Percentiles rank a stretch among this genome's conserved stretches.
phyloP scores from a whole-genome alignment of 176 grass and related monocot species.

The Metroxylon sagu region DNA sequence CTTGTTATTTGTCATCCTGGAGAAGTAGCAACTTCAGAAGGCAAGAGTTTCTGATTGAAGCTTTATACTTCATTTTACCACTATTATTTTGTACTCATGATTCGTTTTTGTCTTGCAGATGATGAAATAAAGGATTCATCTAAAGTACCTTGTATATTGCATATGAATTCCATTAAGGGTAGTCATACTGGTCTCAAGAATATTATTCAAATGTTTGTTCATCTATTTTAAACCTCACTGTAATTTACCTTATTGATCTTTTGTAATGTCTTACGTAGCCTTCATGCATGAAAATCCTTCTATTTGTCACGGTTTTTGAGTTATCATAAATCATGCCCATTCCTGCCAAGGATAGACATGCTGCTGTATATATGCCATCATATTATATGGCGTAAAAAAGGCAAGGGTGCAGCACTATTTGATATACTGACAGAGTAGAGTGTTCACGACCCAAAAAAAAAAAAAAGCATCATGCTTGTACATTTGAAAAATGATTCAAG shows the following conservation, averaged over 20 bases:
- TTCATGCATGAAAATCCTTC: too few species aligned
- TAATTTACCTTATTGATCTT: background rate
- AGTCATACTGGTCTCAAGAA: slow-evolving; percentile 90
- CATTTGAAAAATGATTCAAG: too few species aligned
- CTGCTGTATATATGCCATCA: too few species aligned
- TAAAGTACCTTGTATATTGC: slow-evolving; percentile 83
- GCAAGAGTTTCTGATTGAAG: slow-evolving; percentile 31
- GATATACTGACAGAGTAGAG: too few species aligned
- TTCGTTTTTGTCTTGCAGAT: slow-evolving; percentile 41
- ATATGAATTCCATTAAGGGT: slow-evolving; percentile 98
- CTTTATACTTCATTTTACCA: slow-evolving; percentile 15
- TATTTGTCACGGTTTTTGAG: too few species aligned
- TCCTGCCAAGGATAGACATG: too few species aligned
- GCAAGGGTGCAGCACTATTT: too few species aligned
- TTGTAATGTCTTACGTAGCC: too few species aligned
- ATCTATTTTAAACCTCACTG: background rate
- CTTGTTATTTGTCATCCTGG: slow-evolving; percentile 96
- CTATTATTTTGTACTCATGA: slow-evolving; percentile 10
- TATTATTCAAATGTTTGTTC: slow-evolving; percentile 81
- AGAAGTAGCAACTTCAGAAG: slow-evolving; percentile 40
- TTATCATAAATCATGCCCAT: too few species aligned
- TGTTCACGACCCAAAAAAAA: too few species aligned
- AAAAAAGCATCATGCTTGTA: too few species aligned
- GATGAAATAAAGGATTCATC: slow-evolving; percentile 22
- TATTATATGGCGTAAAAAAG: too few species aligned